phyloP scores from a whole-genome alignment of 148 eudicot species.

The Fallopia convolvulus region DNA sequence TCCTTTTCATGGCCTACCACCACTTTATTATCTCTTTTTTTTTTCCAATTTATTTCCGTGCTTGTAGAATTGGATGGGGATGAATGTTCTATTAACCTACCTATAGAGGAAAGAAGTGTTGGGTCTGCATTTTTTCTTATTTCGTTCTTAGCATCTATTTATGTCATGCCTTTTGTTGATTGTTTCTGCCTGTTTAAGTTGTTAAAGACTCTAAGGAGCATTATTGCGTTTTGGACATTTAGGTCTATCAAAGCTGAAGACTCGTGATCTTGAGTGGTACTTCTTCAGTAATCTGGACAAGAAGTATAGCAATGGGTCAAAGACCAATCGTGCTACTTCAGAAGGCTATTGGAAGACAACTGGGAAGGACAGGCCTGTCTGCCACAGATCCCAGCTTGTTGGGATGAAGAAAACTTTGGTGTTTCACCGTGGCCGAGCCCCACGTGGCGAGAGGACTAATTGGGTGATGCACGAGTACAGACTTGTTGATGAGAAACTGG shows the following conservation, averaged over 20 bases:
- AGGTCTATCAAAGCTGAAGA: conserved; percentile 78
- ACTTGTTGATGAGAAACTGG: conserved; percentile 57
- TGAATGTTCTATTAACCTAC: too few species aligned
- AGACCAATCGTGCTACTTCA: conserved; percentile 83
- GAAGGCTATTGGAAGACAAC: conserved; percentile 93
- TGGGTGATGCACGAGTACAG: conserved; percentile 99
- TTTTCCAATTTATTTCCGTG: not conserved
- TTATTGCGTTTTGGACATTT: conserved; percentile 11
- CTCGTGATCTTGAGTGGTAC: conserved; percentile 90
- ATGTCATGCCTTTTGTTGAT: not conserved
- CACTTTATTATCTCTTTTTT: not conserved
- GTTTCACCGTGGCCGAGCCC: conserved; percentile 87
- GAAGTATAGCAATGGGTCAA: conserved; percentile 79
- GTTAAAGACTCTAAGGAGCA: not conserved
- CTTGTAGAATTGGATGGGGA: too few species aligned
- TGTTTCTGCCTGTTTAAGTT: not conserved
- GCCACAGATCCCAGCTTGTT: conserved; percentile 35
- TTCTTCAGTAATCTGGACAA: conserved; percentile 79
- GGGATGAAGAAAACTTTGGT: conserved; percentile 96
- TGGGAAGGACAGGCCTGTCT: conserved; percentile 65
- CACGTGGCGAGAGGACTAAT: conserved; percentile 75
- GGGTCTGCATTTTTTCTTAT: too few species aligned
- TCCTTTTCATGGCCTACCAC: not conserved
- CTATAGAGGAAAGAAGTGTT: too few species aligned
- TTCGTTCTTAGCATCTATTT: too few species aligned